phyloP scores from a whole-genome alignment of 1,284 basidiomycete genomes.

The Cyathus olla region DNA sequence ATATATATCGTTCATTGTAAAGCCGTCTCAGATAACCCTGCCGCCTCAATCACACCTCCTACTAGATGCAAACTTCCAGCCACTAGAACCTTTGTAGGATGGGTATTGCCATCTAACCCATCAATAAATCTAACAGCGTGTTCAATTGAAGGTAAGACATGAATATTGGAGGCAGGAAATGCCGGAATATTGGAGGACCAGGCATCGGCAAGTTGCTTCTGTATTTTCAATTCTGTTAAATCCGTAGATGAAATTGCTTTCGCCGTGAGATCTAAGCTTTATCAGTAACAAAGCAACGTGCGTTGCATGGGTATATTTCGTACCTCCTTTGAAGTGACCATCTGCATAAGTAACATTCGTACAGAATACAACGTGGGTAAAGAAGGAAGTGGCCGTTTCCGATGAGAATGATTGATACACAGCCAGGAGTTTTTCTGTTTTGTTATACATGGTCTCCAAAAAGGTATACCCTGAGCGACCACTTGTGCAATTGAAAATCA shows the following conservation, averaged over 20 bases:
- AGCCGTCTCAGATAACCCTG: constrained; percentile 76
- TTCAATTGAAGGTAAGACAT: constrained; percentile 91
- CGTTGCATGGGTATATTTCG: constrained; percentile 15
- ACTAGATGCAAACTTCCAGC: constrained; percentile 95
- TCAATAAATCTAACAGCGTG: constrained; percentile 82
- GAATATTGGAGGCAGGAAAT: constrained; percentile 71
- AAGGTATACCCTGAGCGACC: constrained; percentile 87
- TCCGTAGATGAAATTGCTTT: constrained; percentile 74
- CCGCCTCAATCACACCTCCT: constrained; percentile 94
- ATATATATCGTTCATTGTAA: constrained; percentile 43
- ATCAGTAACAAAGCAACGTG: constrained; percentile 5
- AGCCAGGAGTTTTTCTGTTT: constrained; percentile 58
- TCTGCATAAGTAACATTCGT: constrained; percentile 95
- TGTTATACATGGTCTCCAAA: constrained; percentile 69
- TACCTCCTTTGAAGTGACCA: constrained; percentile 92
- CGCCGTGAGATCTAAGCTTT: constrained; percentile 75
- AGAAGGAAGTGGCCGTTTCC: constrained; percentile 62
- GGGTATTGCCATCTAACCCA: constrained; percentile 36
- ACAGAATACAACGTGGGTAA: constrained; percentile 93
- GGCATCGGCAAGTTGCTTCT: constrained; percentile 80
- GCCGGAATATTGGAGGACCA: constrained; percentile 77
- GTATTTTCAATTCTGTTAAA: constrained; percentile 76
- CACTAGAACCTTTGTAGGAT: constrained; percentile 77
- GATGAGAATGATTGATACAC: constrained; percentile 28
- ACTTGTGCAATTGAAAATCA: constrained; percentile 97